Percentiles rank a stretch among this genome's conserved stretches.
phyloP scores from a whole-genome alignment of 257 asterid genomes.

The Primulina huaijiensis region DNA sequence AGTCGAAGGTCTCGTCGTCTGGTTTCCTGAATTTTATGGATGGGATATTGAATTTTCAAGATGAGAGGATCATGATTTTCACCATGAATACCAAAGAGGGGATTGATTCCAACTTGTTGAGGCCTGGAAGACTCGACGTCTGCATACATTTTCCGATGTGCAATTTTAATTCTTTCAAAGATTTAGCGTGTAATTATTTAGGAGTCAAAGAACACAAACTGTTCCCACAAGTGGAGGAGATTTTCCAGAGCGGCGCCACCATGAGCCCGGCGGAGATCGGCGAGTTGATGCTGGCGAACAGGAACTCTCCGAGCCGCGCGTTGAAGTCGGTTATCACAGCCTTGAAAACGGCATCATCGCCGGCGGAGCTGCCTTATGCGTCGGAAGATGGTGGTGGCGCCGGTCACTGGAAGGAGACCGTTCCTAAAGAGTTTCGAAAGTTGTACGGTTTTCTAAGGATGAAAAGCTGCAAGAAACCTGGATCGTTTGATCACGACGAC shows the following conservation, averaged over 20 bases:
- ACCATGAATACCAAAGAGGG: constrained; percentile 3
- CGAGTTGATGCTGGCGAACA: constrained; percentile 28
- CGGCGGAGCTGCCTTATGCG: constrained; percentile 7
- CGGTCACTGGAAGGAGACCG: constrained; percentile 26
- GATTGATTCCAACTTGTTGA: constrained; percentile 20
- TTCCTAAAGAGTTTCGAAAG: constrained; percentile 29
- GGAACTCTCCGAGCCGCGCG: constrained; percentile 32
- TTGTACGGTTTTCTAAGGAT: constrained; percentile 25
- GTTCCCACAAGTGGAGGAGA: constrained; percentile 33
- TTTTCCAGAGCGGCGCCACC: constrained; percentile 29
- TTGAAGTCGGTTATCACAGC: constrained; percentile 30
- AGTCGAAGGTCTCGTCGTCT: constrained; percentile 15
- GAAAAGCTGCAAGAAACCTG: constrained; percentile 25
- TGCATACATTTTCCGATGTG: constrained; percentile 25
- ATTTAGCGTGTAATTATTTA: constrained; percentile 23
- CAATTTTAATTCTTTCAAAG: constrained; percentile 26
- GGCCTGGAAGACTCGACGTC: constrained; percentile 33
- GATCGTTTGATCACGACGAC: constrained; percentile 21
- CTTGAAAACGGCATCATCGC: constrained; percentile 4
- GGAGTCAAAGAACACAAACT: constrained; percentile 28
- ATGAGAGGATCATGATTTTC: not conserved
- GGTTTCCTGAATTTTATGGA: constrained; percentile 32
- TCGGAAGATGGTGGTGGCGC: constrained; percentile 10
- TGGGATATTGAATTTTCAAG: constrained; percentile 27
- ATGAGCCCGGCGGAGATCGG: constrained; percentile 35